Conservation (phyloP, 1,284 basidiomycete genomes). For the Boletellus deceptivus region DNA sequence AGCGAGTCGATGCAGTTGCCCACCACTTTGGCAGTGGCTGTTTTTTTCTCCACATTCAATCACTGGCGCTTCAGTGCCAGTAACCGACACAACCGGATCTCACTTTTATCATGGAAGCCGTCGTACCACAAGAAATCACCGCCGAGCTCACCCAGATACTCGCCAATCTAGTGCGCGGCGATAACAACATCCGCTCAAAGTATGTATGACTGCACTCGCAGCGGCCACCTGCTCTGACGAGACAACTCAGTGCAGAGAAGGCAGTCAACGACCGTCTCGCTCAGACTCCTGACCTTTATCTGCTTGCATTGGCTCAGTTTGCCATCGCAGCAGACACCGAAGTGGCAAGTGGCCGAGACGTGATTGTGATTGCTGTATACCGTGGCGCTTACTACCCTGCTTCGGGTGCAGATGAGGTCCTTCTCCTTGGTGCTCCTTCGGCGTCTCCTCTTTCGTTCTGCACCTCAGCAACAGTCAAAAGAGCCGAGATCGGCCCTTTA, state of each 20-base stretch:
- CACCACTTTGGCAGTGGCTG: not conserved
- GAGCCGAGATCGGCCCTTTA: slow-evolving; percentile 54
- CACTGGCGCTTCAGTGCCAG: not conserved
- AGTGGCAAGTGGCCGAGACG: slow-evolving; percentile 49
- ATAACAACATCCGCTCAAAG: slow-evolving; percentile 73
- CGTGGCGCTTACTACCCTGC: slow-evolving; percentile 14
- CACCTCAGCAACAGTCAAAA: slow-evolving; percentile 35
- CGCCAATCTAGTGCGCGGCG: slow-evolving; percentile 75
- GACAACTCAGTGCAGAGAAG: slow-evolving; percentile 61
- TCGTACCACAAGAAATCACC: slow-evolving; percentile 62
- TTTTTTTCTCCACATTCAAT: not conserved
- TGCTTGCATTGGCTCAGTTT: slow-evolving; percentile 73
- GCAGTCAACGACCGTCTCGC: slow-evolving; percentile 74
- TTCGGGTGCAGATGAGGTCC: slow-evolving; percentile 63
- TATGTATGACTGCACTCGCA: slow-evolving; percentile 27
- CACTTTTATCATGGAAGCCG: slow-evolving; percentile 38
- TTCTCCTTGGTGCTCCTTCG: slow-evolving; percentile 77
- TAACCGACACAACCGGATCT: not conserved
- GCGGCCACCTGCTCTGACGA: slow-evolving; percentile 1
- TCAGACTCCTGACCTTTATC: slow-evolving; percentile 71
- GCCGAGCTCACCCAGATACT: slow-evolving; percentile 76
- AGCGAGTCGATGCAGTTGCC: no score
- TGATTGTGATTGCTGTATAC: not conserved
- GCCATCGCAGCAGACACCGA: slow-evolving; percentile 70
- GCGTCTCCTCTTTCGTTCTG: slow-evolving; percentile 64